Percentiles rank a stretch among this genome's conserved stretches.
Conservation (phyloP, 768 basidiomycete genomes). For the Phaffia tasmanica region DNA sequence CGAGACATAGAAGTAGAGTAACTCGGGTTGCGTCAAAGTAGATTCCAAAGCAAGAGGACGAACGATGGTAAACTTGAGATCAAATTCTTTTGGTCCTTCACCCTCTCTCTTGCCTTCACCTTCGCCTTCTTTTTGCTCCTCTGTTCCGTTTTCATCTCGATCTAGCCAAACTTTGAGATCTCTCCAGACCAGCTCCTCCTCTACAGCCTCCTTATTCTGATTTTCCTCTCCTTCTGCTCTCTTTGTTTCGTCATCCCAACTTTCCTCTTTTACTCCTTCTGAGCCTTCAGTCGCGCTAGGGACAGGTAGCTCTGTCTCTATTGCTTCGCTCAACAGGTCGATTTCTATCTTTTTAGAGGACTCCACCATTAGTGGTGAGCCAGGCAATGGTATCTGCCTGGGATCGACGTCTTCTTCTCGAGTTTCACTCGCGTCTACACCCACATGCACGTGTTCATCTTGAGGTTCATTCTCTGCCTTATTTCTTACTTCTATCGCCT, state of each 20-base stretch:
- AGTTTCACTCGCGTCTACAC: neutral
- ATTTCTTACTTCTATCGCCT: neutral
- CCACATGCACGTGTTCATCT: neutral
- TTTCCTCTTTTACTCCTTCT: neutral
- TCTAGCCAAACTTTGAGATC: neutral
- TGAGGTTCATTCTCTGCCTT: neutral
- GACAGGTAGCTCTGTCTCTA: slow-evolving; percentile 5
- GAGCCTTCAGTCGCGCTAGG: neutral
- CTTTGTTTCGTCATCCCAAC: neutral
- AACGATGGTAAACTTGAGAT: too few relatives aligned
- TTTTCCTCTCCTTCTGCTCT: neutral
- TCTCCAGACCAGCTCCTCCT: too few relatives aligned
- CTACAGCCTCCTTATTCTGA: neutral
- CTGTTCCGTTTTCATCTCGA: neutral
- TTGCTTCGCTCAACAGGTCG: slow-evolving; percentile 3
- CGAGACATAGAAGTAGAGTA: too few relatives aligned
- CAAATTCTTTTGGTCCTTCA: slow-evolving; percentile 10
- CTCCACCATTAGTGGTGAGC: neutral
- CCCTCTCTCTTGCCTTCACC: neutral
- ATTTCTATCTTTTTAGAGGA: neutral
- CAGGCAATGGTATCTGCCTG: neutral
- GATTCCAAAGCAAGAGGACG: too few relatives aligned
- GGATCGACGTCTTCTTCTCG: too few relatives aligned
- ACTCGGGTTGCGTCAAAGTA: too few relatives aligned
- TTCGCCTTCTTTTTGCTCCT: neutral